Evolutionary conservation across 805 yeast species (phyloP).

Genomic region (Naumovozyma baii): DNA sequence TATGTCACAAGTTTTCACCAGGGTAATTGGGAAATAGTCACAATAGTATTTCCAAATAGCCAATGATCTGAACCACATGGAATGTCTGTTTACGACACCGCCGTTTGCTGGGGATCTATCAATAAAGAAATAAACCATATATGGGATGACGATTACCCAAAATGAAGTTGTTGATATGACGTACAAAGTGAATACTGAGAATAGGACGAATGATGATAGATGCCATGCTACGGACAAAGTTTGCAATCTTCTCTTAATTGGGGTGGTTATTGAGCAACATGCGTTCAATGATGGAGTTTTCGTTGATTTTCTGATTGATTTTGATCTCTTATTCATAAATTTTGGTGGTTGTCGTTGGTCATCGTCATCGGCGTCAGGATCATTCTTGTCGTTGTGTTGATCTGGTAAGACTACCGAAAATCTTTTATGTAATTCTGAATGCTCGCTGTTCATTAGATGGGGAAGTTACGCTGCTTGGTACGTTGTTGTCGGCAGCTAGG

Average conservation of each 20-base stretch:
- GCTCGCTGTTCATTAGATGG: no score
- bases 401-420: no score
- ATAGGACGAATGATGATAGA: slow-evolving; percentile 51
- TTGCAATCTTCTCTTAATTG: slow-evolving; percentile 49
- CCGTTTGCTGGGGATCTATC: slow-evolving; percentile 76
- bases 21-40: slow-evolving; percentile 66
- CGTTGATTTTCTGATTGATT: neutral
- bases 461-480: no score
- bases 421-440: no score
- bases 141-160: slow-evolving; percentile 63
- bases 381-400: no score
- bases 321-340: neutral
- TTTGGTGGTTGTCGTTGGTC: no score
- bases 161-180: slow-evolving; percentile 47
- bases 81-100: slow-evolving; percentile 45
- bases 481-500: no score
- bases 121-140: slow-evolving; percentile 45
- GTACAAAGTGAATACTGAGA: slow-evolving; percentile 43
- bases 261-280: slow-evolving; percentile 46
- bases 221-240: slow-evolving; percentile 68
- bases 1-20: slow-evolving; percentile 59
- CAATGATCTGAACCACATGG: slow-evolving; percentile 46
- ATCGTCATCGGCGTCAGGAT: no score
- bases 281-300: slow-evolving; percentile 4
- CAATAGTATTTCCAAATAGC: slow-evolving; percentile 63